These are phyloP conservation scores for Cercospora zeina DNA, from an alignment of 2,329 filamentous ascomycete species.

Conservation along the genomic window DNA sequence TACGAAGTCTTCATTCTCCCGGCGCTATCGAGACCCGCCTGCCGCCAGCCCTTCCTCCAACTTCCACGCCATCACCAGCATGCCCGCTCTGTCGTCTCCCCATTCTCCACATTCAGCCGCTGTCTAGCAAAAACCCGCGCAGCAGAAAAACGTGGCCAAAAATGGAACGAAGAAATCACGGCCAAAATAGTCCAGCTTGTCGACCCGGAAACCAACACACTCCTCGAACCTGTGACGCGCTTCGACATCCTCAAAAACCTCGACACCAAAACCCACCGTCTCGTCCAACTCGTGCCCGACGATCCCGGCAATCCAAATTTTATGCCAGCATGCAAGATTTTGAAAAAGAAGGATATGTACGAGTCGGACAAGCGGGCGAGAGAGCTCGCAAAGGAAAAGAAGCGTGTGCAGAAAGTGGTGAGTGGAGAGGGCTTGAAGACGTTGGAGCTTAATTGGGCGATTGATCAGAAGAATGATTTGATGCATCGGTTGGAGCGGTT, in stretches of 20 bases:
- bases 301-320: slow-evolving; percentile 39
- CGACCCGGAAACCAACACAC: slow-evolving; percentile 41
- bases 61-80: slow-evolving; percentile 26
- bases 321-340: slow-evolving; percentile 70
- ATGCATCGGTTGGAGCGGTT: slow-evolving; percentile 68
- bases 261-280: slow-evolving; percentile 52
- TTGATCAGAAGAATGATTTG: slow-evolving; percentile 69
- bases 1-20: slow-evolving; percentile 49
- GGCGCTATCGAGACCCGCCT: slow-evolving; percentile 21
- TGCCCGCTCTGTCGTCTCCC: slow-evolving; percentile 22
- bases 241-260: slow-evolving; percentile 47
- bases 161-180: slow-evolving; percentile 53
- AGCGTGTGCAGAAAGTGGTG: slow-evolving; percentile 47
- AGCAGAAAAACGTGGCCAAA: slow-evolving; percentile 43
- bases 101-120: slow-evolving; percentile 33
- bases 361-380: slow-evolving; percentile 47
- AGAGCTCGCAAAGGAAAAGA: slow-evolving; percentile 49
- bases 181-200: slow-evolving; percentile 49
- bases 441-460: slow-evolving; percentile 89
- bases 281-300: slow-evolving; percentile 51
- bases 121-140: slow-evolving; percentile 40
- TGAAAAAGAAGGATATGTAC: slow-evolving; percentile 59
- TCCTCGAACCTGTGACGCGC: slow-evolving; percentile 34
- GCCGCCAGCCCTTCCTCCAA: slow-evolving; percentile 15
- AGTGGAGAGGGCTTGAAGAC: slow-evolving; percentile 60